Evolutionary conservation across 108 stramenopile genomes (phyloP), one percentile per base, ranked within the genome.

Genomic region (Nannochloropsis gaditana): DNA sequence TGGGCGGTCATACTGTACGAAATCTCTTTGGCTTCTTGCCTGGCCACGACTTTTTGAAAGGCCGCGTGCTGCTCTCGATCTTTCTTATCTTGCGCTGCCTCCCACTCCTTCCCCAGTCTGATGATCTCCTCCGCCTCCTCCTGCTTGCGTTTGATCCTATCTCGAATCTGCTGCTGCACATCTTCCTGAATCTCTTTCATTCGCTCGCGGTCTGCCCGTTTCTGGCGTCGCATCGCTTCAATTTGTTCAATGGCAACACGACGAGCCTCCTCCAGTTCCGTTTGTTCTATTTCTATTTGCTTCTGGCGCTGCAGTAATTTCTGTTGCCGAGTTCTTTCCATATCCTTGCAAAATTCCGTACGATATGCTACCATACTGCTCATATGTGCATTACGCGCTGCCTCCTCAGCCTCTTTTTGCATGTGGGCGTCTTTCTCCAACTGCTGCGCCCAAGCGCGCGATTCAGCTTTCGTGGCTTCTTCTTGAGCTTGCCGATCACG

Each of bases 41-140:
- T 15, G 4, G 59, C n/a, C 59, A 73, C 4, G n/a, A 73, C n/a
- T n/a, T 73, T 73, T n/a, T 73, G 59, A 73, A 73, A 73, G 19
- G 59, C 59, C 6, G 59, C 59, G n/a, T 73, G 59, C 59, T n/a
- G 59, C 19, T 73, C 59, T 73, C 3, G 59, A n/a, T 73, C 59
- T 73, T 73, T 73, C 59, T 73, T 4, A 73, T 73, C 59, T n/a
- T 73, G 59, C 59, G 59, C 59, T n/a, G 59, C 59, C 59, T n/a
- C 59, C 59, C 59, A 73, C 8, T 73, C 59, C 6, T n/a, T 73
- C 8, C n/a, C 59, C 59, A 73, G n/a, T n/a, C n/a, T 73, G 19
- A n/a, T 73, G 59, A 73, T 73, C 59, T 73, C 59, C 59, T 73
- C 59, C 59, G 59, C 59, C n/a, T 73, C 59, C 59, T 73, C 59